Evolutionary conservation across 2,329 filamentous ascomycete genomes (phyloP), one percentile per base, ranked within the genome.

Genomic region (Epichloe festucae): DNA sequence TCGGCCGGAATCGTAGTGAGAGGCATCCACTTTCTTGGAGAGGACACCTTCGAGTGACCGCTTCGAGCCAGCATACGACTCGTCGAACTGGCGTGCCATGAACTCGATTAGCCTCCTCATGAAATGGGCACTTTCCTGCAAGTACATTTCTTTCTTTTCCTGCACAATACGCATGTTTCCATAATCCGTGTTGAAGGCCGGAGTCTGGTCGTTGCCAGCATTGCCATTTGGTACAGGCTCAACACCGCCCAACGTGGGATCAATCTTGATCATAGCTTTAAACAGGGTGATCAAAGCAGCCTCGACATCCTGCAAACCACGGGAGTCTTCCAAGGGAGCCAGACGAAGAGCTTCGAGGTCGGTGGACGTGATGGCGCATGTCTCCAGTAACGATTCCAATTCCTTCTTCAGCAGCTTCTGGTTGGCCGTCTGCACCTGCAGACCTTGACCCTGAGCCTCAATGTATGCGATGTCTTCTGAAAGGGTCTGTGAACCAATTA

Each of bases 401-500:
- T 98, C 93, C 56, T 84, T 87, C 66, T 91, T 89, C 46, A 98
- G 77, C 31, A 95, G 77, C 66, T 95, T 95, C 65, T 98, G 93
- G 61, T 98, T 98, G 41, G 93, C 89, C 19, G 91, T 91, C 68
- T 97, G 93, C 6, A 98, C 91, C 62, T 98, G 93, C 46, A 98
- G 73, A 73, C 93, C 93, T 69, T 98, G 91, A 6, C 89, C 90
- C 67, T 98, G 93, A 2, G 93, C 89, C 70, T 98, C 93, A 57
- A 98, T 97, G 64, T 94, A 97, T 3, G 89, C 84, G 59, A 98
- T 94, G 61, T 98, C 93, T 48, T 97, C 91, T 52, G 90, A 89
- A 34, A 98, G 76, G 47, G 90, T 97, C 85, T 94, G 62, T 23
- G 31, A 2, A 6, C 64, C 53, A 61, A 59, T 53, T 17, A 51